These are phyloP conservation scores for Cladosporium sp. DNA, from an alignment of 2,329 filamentous ascomycete species.

Conservation along the genomic window DNA sequence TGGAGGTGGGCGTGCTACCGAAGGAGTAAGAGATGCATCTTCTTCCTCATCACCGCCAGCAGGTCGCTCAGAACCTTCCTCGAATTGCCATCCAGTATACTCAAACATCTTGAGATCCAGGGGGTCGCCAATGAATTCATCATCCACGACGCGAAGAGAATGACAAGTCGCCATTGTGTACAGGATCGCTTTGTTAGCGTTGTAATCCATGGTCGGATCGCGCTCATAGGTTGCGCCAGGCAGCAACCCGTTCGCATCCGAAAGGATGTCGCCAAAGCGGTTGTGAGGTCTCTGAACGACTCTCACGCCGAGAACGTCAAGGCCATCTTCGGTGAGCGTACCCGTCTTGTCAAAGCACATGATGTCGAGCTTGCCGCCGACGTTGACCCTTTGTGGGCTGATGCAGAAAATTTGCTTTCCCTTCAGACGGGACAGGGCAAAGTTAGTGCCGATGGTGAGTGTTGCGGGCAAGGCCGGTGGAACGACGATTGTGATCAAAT, in stretches of 20 bases:
- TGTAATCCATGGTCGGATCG: conserved; percentile 56
- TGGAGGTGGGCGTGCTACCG: conserved; percentile 75
- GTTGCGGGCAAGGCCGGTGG: conserved; percentile 92
- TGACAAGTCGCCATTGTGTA: conserved; percentile 98
- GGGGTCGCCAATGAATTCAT: conserved; percentile 85
- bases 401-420: conserved; percentile 94
- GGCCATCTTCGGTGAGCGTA: conserved; percentile 92
- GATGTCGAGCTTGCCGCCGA: conserved; percentile 90
- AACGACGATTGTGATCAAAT: conserved; percentile 96
- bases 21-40: conserved; percentile 72
- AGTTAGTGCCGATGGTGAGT: conserved; percentile 92
- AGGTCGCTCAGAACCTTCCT: conserved; percentile 72
- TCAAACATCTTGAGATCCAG: conserved; percentile 98
- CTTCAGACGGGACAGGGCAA: conserved; percentile 80
- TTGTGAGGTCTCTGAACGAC: conserved; percentile 62
- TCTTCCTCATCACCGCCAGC: conserved; percentile 64
- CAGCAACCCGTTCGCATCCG: conserved; percentile 58
- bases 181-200: conserved; percentile 64
- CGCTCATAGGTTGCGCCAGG: conserved; percentile 51
- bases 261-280: conserved; percentile 71
- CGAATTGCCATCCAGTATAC: conserved; percentile 87
- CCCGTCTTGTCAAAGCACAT: conserved; percentile 99
- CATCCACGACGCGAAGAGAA: conserved; percentile 79
- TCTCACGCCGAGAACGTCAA: conserved; percentile 86
- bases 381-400: conserved; percentile 93